Conservation (phyloP, 768 basidiomycete species). For the Podaxis mareebaensis region DNA sequence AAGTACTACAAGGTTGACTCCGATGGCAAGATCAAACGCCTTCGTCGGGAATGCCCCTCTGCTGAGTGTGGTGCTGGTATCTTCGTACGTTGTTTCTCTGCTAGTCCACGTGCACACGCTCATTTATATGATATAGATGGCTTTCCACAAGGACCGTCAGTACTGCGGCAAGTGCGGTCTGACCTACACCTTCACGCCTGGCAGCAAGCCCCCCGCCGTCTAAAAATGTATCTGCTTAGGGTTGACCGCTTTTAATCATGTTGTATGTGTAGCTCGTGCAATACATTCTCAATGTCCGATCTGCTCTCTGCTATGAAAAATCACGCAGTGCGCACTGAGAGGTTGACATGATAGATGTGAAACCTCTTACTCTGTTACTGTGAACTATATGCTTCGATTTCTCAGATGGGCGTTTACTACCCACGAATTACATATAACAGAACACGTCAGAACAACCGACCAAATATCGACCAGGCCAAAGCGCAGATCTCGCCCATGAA, state of each 20-base stretch:
- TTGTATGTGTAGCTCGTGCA: slow-evolving; percentile 9
- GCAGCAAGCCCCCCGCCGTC: slow-evolving; percentile 74
- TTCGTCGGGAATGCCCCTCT: slow-evolving; percentile 92
- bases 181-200: slow-evolving; percentile 83
- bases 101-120: slow-evolving; percentile 17
- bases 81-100: slow-evolving; percentile 56
- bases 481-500: background rate
- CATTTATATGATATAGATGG: slow-evolving; percentile 66
- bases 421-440: slow-evolving; percentile 1
- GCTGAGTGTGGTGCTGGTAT: slow-evolving; percentile 84
- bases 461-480: background rate
- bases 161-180: slow-evolving; percentile 96
- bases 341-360: background rate
- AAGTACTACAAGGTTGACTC: slow-evolving; percentile 99
- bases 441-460: background rate
- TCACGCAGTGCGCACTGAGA: background rate
- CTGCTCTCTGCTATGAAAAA: background rate
- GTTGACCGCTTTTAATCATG: background rate
- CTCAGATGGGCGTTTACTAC: background rate
- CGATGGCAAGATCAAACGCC: slow-evolving; percentile 99
- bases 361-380: background rate
- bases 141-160: slow-evolving; percentile 97
- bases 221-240: slow-evolving; percentile 32
- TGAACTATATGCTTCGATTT: background rate
- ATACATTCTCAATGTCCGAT: background rate